Conservation (phyloP, 495 filamentous ascomycete species). For the Penicilliopsis zonata region DNA sequence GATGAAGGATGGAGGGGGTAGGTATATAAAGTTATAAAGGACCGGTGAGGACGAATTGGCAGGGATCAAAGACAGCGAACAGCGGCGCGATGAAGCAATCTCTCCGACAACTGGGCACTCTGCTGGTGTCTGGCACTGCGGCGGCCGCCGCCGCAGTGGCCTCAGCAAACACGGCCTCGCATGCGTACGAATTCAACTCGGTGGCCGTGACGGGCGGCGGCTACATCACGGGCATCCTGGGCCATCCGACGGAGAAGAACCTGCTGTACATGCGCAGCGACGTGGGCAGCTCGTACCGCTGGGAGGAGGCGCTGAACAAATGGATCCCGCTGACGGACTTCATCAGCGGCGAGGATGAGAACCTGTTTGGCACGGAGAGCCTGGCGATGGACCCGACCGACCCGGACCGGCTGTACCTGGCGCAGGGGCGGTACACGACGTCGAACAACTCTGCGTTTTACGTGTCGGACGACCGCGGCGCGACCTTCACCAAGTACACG, state of each 20-base stretch:
- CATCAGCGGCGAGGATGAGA: conserved; percentile 12
- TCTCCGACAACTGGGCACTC: no score
- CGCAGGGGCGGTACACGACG: conserved; percentile 25
- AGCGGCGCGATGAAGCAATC: no score
- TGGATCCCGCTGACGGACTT: conserved; percentile 47
- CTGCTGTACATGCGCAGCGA: conserved; percentile 51
- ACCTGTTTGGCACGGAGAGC: conserved; percentile 35
- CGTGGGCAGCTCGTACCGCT: conserved; percentile 48
- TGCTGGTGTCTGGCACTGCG: no score
- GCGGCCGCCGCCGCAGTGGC: no score
- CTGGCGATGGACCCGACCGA: conserved; percentile 45
- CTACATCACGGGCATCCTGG: conserved; percentile 46
- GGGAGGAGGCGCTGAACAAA: conserved; percentile 38
- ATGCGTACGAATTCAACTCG: conserved; percentile 7
- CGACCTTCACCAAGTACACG: conserved; percentile 3
- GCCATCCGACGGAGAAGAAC: conserved; percentile 42
- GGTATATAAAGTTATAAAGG: no score
- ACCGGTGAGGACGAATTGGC: no score
- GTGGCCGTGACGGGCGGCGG: conserved; percentile 35
- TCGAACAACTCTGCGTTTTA: conserved; percentile 7
- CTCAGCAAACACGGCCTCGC: conserved; percentile 1
- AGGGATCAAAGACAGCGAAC: no score
- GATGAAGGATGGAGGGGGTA: no score
- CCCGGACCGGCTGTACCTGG: conserved; percentile 40
- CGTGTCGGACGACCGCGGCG: conserved; percentile 7